Conservation (phyloP, 2,329 filamentous ascomycete genomes). For the Tolypocladium endophyticum region DNA sequence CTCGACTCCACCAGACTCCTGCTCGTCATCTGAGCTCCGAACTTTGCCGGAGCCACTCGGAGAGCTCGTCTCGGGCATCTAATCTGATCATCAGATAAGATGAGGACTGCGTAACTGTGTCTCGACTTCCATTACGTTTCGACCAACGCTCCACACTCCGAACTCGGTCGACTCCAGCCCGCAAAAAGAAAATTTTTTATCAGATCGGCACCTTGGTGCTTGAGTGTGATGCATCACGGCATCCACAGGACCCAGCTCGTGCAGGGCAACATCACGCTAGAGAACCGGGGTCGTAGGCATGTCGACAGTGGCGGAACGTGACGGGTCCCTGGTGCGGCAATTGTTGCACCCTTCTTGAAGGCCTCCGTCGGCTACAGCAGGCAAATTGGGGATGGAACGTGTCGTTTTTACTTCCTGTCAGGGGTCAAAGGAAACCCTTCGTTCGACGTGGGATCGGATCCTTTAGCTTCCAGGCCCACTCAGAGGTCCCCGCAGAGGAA, state of each 20-base stretch:
- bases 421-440: not conserved
- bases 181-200: not conserved
- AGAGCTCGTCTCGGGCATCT: slow-evolving; percentile 15
- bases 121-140: not conserved
- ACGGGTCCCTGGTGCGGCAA: not conserved
- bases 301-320: not conserved
- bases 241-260: not conserved
- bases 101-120: slow-evolving; percentile 5
- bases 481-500: not conserved
- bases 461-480: not conserved
- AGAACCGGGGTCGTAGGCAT: not conserved
- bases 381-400: not conserved
- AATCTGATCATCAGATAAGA: slow-evolving; percentile 37
- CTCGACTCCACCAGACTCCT: not conserved
- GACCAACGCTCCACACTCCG: not conserved
- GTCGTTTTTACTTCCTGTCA: not conserved
- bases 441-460: not conserved
- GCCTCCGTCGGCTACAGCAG: not conserved
- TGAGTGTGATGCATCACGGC: not conserved
- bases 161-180: not conserved
- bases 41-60: not conserved
- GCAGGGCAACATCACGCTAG: not conserved
- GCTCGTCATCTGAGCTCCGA: slow-evolving; percentile 2
- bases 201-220: not conserved
- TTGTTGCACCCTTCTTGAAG: not conserved